Conservation (phyloP, 1,284 basidiomycete genomes). For the Stygiomarasmius scandens region DNA sequence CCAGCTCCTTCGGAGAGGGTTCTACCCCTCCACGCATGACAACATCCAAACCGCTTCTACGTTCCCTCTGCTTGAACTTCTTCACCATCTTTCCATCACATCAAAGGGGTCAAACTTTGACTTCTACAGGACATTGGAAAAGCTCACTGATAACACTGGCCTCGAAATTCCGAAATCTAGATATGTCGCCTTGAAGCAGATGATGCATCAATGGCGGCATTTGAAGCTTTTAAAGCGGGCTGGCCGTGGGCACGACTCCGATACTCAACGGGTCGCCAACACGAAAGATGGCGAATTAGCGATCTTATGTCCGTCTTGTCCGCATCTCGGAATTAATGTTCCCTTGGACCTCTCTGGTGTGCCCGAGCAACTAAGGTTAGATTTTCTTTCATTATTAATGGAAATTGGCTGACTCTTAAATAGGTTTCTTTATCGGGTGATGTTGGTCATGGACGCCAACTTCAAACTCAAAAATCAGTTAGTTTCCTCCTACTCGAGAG, state of each 20-base stretch:
- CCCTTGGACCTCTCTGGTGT: conserved; percentile 26
- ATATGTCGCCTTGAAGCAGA: conserved; percentile 27
- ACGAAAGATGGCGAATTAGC: conserved; percentile 31
- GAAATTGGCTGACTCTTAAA: not conserved
- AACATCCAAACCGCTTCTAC: conserved; percentile 30
- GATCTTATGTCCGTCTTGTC: conserved; percentile 38
- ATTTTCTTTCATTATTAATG: not conserved
- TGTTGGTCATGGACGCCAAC: not conserved
- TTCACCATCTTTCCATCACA: conserved; percentile 25
- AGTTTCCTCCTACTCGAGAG: conserved; percentile 5
- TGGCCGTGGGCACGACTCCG: conserved; percentile 30
- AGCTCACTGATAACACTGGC: conserved; percentile 27
- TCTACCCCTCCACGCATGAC: conserved; percentile 25
- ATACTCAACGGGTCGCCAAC: conserved; percentile 15
- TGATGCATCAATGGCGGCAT: conserved; percentile 32
- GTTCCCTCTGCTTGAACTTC: conserved; percentile 26
- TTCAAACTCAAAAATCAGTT: conserved; percentile 5
- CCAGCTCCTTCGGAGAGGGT: conserved; percentile 29
- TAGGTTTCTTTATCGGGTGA: not conserved
- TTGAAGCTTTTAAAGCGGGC: conserved; percentile 32
- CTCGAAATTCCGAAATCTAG: conserved; percentile 6
- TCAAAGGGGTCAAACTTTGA: conserved; percentile 26
- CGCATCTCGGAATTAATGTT: conserved; percentile 33
- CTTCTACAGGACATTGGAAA: conserved; percentile 22
- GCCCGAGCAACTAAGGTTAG: not conserved